Evolutionary conservation across 148 eudicot species (phyloP).

Genomic region (Dysphania ambrosioides): DNA sequence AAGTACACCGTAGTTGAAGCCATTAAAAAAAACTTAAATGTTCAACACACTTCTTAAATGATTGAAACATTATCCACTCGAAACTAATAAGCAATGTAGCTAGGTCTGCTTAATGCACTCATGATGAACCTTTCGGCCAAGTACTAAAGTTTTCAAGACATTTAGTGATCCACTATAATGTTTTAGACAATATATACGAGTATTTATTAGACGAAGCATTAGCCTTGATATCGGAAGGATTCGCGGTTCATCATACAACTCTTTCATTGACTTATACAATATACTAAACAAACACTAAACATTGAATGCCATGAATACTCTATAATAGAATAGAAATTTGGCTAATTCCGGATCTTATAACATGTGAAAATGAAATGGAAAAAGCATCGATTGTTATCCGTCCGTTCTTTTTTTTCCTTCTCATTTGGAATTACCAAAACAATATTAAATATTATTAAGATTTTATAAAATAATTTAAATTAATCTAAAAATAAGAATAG

Average conservation of each 20-base stretch:
- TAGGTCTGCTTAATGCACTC: not conserved
- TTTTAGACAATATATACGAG: not conserved
- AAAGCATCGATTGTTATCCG: too few relatives aligned
- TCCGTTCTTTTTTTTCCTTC: too few relatives aligned
- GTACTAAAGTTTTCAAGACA: not conserved
- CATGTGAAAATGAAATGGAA: constrained; percentile 6
- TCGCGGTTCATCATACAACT: not conserved
- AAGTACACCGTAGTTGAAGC: too few relatives aligned
- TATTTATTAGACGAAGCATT: not conserved
- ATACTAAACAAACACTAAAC: not conserved
- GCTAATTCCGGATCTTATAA: not conserved
- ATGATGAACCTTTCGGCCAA: not conserved
- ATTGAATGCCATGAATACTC: not conserved
- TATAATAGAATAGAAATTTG: not conserved
- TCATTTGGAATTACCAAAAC: too few relatives aligned
- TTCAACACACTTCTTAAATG: too few relatives aligned
- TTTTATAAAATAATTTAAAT: too few relatives aligned
- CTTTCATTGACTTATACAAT: not conserved
- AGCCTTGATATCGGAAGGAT: not conserved
- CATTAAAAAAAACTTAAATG: too few relatives aligned
- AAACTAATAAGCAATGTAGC: not conserved
- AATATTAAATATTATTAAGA: too few relatives aligned
- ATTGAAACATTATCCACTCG: not conserved
- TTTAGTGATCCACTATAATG: not conserved
- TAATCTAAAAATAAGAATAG: too few relatives aligned